Evolutionary conservation across 768 basidiomycete species (phyloP), one percentile per base, ranked within the genome.

Genomic region (Chalciporus piperatus): DNA sequence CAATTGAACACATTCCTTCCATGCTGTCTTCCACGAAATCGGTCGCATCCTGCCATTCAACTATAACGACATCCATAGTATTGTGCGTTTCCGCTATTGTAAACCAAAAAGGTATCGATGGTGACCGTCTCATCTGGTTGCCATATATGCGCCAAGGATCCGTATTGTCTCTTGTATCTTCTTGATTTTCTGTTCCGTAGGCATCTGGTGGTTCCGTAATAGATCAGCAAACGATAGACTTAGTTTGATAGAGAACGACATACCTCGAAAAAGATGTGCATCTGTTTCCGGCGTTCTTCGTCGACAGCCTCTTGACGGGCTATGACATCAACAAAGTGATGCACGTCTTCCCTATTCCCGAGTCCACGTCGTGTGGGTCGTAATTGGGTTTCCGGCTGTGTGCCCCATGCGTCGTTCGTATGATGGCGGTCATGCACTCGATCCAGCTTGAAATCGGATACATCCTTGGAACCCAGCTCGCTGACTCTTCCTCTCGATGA

Each of bases 261-360:
- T 57, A 79, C 82, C 67, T 78, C 69, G 45, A 72, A 78, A 56
- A 84, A 84, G 19, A 51, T 27, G 58, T 81, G 74, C 80, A 84
- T 80, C 47, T 69, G 57, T 46, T 56, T 63, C 44, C 66, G 76
- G 20, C 74, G 72, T 30, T 71, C 70, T 14, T 70, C 70, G 50
- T 70, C 65, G 10, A 65, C 74, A 1, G 69, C 69, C 46, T 72
- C 62, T 48, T 70, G 70, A 14, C 63, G 68, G 3, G 80, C 79
- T 27, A 79, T 67, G 16, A 65, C 60, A 41, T 83, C 81, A 12
- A 79, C 75, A 52, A 82, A 80, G 3, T 68, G 48, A 33, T 65
- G 62, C 17, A 57, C 41, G 7, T 67, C 63, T 27, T 60, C 52
- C 22, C 27, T 51, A 11, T 42, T 32, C 6, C 47, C 44, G 22